phyloP scores from a whole-genome alignment of 2,329 filamentous ascomycete genomes.

The Lachnum nothofagi region DNA sequence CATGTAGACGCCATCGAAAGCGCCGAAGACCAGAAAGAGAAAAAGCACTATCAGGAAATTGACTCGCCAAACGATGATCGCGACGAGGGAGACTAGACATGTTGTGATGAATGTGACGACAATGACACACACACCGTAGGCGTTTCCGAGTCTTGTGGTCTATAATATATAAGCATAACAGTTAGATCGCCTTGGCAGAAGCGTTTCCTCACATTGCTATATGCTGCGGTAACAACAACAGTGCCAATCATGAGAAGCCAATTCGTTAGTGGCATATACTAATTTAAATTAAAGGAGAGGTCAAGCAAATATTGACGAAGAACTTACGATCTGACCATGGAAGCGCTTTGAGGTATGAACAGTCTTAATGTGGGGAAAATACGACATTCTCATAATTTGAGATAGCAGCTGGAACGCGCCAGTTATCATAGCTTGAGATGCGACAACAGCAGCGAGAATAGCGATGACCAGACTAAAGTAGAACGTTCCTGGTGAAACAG shows the following conservation, averaged over 20 bases:
- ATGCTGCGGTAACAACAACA: slow-evolving; percentile 68
- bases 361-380: slow-evolving; percentile 71
- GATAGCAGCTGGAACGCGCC: slow-evolving; percentile 63
- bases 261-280: slow-evolving; percentile 68
- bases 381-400: slow-evolving; percentile 63
- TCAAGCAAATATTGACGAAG: neutral
- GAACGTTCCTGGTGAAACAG: slow-evolving; percentile 61
- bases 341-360: slow-evolving; percentile 66
- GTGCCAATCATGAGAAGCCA: slow-evolving; percentile 73
- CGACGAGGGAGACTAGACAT: slow-evolving; percentile 66
- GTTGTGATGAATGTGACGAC: slow-evolving; percentile 75
- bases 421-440: slow-evolving; percentile 74
- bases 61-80: slow-evolving; percentile 67
- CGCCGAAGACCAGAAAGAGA: slow-evolving; percentile 59
- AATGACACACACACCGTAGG: slow-evolving; percentile 75
- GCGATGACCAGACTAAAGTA: slow-evolving; percentile 65
- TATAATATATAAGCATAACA: slow-evolving; percentile 25
- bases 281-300: neutral
- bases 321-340: slow-evolving; percentile 57
- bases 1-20: slow-evolving; percentile 64
- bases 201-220: slow-evolving; percentile 54
- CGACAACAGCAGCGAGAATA: slow-evolving; percentile 66
- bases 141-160: slow-evolving; percentile 65
- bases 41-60: slow-evolving; percentile 55
- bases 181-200: neutral